Evolutionary conservation across 73 alveolate genomes (phyloP), one percentile per base, ranked within the genome.

Genomic region (Tetrahymena elliotti): DNA sequence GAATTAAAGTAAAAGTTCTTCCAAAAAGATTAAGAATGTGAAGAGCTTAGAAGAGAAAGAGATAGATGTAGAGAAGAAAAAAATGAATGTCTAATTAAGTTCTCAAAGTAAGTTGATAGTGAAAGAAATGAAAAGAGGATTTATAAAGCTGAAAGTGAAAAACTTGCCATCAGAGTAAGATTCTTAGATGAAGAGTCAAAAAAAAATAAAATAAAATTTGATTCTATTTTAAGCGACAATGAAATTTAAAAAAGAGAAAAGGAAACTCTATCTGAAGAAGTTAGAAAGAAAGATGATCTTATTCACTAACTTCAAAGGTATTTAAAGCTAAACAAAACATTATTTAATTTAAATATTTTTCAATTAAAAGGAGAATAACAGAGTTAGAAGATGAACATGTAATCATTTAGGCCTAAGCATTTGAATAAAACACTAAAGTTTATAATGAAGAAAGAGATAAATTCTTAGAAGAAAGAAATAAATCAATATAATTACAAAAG

Each of bases 1-100:
- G 96, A 94, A 39, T 84, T 84, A 47, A 94, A 94, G 53, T 47
- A 84, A 83, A 94, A 94, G 40, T 94, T 40, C 41, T n/a, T 24
- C 24, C 34, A 40, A 35, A 35, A 36, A 52, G 96, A 94, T 94
- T n/a, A 84, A 41, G 96, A 94, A 40, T 83, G 93, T 94, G 96
- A 94, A 84, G 96, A 94, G 37, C 88, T 94, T n/a, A 94, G 96
- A 84, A 40, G 83, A 53, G 96, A 94, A 39, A 94, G 96, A 84
- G 96, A 94, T 47, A 94, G 93, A 94, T 84, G 93, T 31, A 94
- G 96, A 84, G 96, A 94, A 47, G 96, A 94, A 35, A 94, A 94
- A 27, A 94, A 94, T 94, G 96, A 94, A 84, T 68, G 93, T 18
- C 40, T 94, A 93, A 94, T 94, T 31, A 94, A 83, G 84, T 94